phyloP scores from a whole-genome alignment of 2,329 filamentous ascomycete genomes.

The Dactylellina sp. region DNA sequence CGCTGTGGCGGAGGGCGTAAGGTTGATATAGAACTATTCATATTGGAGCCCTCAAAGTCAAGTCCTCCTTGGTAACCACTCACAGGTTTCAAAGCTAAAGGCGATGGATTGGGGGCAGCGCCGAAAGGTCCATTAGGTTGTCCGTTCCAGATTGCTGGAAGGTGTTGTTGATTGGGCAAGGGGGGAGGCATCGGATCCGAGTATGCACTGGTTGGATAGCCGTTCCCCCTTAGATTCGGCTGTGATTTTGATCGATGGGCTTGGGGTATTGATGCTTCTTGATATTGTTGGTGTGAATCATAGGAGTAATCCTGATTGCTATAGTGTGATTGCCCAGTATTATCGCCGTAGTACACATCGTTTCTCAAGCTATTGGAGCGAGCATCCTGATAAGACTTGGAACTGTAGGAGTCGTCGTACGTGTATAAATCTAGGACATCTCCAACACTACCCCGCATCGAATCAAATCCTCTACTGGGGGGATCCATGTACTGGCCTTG shows the following conservation, averaged over 20 bases:
- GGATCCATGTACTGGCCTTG: slow-evolving; percentile 6
- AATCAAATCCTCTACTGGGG: slow-evolving; percentile 21
- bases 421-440: slow-evolving; percentile 54
- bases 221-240: slow-evolving; percentile 64
- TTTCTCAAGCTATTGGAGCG: slow-evolving; percentile 43
- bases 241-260: slow-evolving; percentile 65
- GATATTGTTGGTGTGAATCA: slow-evolving; percentile 21
- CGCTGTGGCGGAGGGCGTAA: slow-evolving; percentile 47
- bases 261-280: slow-evolving; percentile 35
- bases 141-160: slow-evolving; percentile 29
- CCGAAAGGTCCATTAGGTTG: slow-evolving; percentile 1
- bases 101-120: neutral
- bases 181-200: slow-evolving; percentile 27
- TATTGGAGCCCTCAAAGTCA: neutral
- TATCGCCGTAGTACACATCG: slow-evolving; percentile 12
- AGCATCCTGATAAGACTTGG: slow-evolving; percentile 15
- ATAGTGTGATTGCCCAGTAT: neutral
- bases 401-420: slow-evolving; percentile 44
- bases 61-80: neutral
- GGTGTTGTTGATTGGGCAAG: slow-evolving; percentile 17
- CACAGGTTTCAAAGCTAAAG: slow-evolving; percentile 10
- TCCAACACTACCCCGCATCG: slow-evolving; percentile 43
- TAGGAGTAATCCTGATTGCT: slow-evolving; percentile 2
- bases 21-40: slow-evolving; percentile 10
- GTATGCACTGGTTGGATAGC: slow-evolving; percentile 8